phyloP scores from a whole-genome alignment of 2,329 filamentous ascomycete species.

The Fusarium nygamai region DNA sequence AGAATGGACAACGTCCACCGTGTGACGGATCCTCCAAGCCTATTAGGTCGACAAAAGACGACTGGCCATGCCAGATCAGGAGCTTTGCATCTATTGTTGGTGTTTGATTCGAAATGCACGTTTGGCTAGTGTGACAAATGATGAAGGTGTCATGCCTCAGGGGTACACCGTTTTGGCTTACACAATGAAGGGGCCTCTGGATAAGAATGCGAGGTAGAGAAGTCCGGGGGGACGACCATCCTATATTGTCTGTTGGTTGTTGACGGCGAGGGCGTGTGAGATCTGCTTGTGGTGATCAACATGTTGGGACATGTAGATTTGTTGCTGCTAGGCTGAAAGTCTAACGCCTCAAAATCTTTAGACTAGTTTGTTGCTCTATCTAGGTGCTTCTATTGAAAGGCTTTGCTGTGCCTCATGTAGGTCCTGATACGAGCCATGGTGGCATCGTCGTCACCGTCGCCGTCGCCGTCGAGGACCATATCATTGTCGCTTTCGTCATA shows the following conservation, averaged over 20 bases:
- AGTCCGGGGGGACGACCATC: background rate
- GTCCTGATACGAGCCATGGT: constrained; percentile 52
- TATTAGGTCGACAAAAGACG: constrained; percentile 4
- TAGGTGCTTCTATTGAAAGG: constrained; percentile 36
- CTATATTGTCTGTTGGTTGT: constrained; percentile 2
- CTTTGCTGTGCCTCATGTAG: constrained; percentile 49
- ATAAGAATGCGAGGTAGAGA: constrained; percentile 8
- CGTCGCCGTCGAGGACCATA: constrained; percentile 49
- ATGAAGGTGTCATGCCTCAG: constrained; percentile 23
- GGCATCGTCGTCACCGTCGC: constrained; percentile 50
- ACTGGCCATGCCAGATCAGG: background rate
- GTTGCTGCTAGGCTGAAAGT: constrained; percentile 11
- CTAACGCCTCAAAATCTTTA: constrained; percentile 30
- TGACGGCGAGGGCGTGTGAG: background rate
- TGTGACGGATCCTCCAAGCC: background rate
- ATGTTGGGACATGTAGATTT: constrained; percentile 4
- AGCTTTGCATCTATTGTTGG: constrained; percentile 21
- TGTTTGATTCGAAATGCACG: constrained; percentile 18
- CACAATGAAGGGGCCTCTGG: background rate
- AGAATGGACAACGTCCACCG: constrained; percentile 1
- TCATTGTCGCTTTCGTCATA: constrained; percentile 52
- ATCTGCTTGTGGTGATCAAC: constrained; percentile 1
- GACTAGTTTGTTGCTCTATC: background rate
- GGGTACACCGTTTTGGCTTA: constrained; percentile 29
- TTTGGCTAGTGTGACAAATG: constrained; percentile 28